These are phyloP conservation scores for Zoysia japonica DNA, from an alignment of 176 grass and related monocot genomes.

Conservation along the genomic window DNA sequence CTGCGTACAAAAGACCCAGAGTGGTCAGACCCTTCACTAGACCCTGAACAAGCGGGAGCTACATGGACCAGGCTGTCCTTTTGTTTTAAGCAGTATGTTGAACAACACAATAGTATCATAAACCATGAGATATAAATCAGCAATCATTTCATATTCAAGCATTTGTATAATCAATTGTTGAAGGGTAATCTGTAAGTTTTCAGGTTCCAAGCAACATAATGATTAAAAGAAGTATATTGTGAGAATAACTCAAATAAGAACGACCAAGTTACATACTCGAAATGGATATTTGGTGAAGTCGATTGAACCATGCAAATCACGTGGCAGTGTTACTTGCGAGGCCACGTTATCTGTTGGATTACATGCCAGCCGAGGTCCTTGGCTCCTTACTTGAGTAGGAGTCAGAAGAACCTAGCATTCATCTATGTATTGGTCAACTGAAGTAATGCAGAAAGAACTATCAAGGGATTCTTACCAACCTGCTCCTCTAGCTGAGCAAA, in stretches of 20 bases:
- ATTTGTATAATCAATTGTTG: conserved; percentile 33
- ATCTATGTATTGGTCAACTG: conserved; percentile 28
- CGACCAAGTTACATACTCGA: conserved; percentile 63
- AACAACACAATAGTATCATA: conserved; percentile 17
- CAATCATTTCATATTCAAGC: conserved; percentile 25
- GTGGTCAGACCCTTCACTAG: no score
- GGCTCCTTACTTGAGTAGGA: conserved; percentile 84
- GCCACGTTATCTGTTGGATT: conserved; percentile 42
- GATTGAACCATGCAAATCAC: conserved; percentile 74
- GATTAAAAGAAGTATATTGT: conserved; percentile 22
- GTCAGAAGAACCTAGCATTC: conserved; percentile 73
- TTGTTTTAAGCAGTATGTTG: neutral
- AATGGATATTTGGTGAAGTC: conserved; percentile 96
- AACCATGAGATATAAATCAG: conserved; percentile 26
- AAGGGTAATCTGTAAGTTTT: conserved; percentile 16
- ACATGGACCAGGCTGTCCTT: no score
- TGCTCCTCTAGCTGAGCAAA: conserved; percentile 88
- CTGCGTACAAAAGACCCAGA: no score
- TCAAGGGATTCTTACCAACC: conserved; percentile 51
- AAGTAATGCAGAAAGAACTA: conserved; percentile 32
- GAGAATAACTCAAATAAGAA: conserved; percentile 24
- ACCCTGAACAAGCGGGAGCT: no score
- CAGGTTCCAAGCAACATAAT: conserved; percentile 23
- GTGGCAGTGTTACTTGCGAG: conserved; percentile 77
- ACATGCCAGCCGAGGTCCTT: conserved; percentile 50